A percentile compares a stretch with the other conserved stretches of the same genome.
phyloP scores from a whole-genome alignment of 2,329 filamentous ascomycete species.

The Diaporthe citrichinensis region DNA sequence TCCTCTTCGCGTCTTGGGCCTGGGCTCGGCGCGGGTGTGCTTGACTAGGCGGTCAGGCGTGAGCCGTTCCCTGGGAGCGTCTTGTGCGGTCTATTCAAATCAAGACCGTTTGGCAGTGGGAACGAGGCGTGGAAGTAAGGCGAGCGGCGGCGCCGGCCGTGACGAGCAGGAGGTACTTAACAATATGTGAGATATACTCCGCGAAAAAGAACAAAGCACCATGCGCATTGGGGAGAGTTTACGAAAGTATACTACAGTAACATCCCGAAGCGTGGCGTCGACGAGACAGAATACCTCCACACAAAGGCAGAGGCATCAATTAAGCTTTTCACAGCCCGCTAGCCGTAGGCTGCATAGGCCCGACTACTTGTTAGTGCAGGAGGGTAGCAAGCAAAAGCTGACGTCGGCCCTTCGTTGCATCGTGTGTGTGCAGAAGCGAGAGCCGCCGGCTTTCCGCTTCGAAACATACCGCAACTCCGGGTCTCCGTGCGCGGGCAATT shows the following conservation, averaged over 20 bases:
- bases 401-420: constrained; percentile 5
- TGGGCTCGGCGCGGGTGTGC: background rate
- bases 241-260: background rate
- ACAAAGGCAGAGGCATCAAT: background rate
- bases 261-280: too few species aligned
- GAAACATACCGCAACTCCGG: background rate
- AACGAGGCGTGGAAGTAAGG: background rate
- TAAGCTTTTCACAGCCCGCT: background rate
- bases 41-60: background rate
- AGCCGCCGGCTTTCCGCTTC: background rate
- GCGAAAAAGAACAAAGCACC: too few species aligned
- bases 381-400: background rate
- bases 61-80: background rate
- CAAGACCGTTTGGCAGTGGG: background rate
- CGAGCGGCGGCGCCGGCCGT: too few species aligned
- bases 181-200: too few species aligned
- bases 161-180: too few species aligned
- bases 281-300: background rate
- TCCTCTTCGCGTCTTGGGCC: too few species aligned
- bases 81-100: background rate
- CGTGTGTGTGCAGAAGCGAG: background rate
- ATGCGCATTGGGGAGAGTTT: too few species aligned
- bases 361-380: background rate
- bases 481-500: background rate
- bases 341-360: background rate